Conservation (phyloP, 2,329 filamentous ascomycete species). For the Cercospora sesami region DNA sequence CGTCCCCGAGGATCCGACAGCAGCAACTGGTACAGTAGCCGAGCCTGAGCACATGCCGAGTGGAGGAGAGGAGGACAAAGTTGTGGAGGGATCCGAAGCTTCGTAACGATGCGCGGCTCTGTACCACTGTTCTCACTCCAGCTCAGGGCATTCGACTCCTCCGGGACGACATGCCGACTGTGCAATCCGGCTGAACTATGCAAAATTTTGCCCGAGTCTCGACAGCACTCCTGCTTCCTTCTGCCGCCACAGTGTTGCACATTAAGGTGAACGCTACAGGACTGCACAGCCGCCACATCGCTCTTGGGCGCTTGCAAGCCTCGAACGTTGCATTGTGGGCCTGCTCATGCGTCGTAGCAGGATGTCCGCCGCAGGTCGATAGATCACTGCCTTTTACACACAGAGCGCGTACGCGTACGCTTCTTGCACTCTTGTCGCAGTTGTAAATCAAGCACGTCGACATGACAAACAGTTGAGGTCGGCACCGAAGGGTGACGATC, state of each 20-base stretch:
- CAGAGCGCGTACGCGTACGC: neutral
- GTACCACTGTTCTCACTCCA: neutral
- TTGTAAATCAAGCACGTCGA: neutral
- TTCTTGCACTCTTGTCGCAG: neutral
- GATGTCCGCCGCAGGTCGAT: neutral
- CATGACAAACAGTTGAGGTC: neutral
- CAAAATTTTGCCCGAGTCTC: neutral
- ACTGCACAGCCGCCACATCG: neutral
- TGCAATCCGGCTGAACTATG: neutral
- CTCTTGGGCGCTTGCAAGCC: neutral
- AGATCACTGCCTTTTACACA: neutral
- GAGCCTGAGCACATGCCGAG: conserved; percentile 9
- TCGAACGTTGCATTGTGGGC: neutral
- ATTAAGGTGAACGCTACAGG: neutral
- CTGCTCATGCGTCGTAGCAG: no score
- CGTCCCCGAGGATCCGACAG: conserved; percentile 13
- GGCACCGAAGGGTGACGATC: conserved; percentile 12
- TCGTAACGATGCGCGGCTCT: conserved; percentile 9
- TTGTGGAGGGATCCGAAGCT: conserved; percentile 15
- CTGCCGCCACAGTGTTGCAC: neutral
- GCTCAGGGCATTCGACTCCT: neutral
- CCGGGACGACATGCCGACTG: neutral
- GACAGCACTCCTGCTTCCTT: neutral
- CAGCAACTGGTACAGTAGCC: conserved; percentile 9
- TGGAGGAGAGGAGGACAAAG: conserved; percentile 11